Conservation (phyloP, 2,329 filamentous ascomycete genomes). For the Beauveria sp. region DNA sequence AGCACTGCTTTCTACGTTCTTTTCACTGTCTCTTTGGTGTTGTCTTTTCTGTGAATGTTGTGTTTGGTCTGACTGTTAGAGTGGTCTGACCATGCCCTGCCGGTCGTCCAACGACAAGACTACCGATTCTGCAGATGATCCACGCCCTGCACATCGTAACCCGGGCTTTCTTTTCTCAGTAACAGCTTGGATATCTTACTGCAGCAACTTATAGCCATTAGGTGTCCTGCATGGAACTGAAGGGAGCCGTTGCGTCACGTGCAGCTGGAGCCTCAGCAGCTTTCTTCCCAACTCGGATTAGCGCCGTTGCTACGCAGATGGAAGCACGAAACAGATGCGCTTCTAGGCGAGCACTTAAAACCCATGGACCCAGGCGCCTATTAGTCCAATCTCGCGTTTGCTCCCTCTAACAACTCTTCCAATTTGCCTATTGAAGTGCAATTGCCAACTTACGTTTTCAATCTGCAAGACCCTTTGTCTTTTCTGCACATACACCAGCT, state of each 20-base stretch:
- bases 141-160: too few relatives aligned
- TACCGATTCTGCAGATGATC: not conserved
- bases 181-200: not conserved
- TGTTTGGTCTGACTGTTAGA: not conserved
- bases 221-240: not conserved
- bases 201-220: not conserved
- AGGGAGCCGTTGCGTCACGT: constrained; percentile 4
- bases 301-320: constrained; percentile 23
- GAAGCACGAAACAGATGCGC: constrained; percentile 10
- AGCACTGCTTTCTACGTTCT: not conserved
- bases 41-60: not conserved
- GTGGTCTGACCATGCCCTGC: not conserved
- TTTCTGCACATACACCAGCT: not conserved
- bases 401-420: not conserved
- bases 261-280: constrained; percentile 5
- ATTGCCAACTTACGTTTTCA: not conserved
- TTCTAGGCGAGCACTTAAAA: constrained; percentile 3
- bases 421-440: not conserved
- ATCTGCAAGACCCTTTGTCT: not conserved
- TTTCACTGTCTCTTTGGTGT: not conserved
- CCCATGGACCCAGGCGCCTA: constrained; percentile 1
- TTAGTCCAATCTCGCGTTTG: not conserved
- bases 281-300: constrained; percentile 16
- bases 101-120: not conserved
- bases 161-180: too few relatives aligned